These are phyloP conservation scores for Nakazawaea ambrosiae DNA, from an alignment of 805 yeast genomes.

Conservation along the genomic window DNA sequence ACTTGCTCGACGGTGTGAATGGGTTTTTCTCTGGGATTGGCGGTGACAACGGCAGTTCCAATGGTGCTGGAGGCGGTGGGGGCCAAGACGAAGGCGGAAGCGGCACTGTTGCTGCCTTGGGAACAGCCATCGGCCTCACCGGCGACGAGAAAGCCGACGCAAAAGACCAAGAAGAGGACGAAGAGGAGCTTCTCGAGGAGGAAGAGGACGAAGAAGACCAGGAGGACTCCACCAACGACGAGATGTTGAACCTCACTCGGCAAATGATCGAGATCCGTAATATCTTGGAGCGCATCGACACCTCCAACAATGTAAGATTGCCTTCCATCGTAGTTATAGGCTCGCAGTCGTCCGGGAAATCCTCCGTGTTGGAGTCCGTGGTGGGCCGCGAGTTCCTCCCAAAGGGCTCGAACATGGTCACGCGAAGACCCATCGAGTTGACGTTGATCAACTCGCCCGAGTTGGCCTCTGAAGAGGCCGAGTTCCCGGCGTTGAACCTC, in stretches of 20 bases:
- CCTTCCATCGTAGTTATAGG: conserved; percentile 97
- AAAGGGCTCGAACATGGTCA: conserved; percentile 97
- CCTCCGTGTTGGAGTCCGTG: conserved; percentile 90
- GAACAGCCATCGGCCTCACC: conserved; percentile 32
- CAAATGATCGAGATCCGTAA: conserved; percentile 96
- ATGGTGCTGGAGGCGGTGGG: conserved; percentile 26
- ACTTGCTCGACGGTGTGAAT: conserved; percentile 39
- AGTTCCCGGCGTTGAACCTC: conserved; percentile 84
- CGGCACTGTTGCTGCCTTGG: conserved; percentile 52
- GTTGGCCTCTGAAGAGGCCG: conserved; percentile 76
- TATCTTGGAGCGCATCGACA: conserved; percentile 66
- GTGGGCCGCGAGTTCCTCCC: conserved; percentile 98
- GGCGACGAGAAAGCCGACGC: conserved; percentile 37
- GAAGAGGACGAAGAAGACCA: conserved; percentile 38
- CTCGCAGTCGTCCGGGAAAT: conserved; percentile 95
- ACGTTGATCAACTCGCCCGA: conserved; percentile 86
- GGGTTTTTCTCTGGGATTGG: conserved; percentile 32
- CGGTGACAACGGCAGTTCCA: conserved; percentile 10
- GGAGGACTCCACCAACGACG: conserved; percentile 58
- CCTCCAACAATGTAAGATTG: conserved; percentile 65
- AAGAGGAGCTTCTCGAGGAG: conserved; percentile 33
- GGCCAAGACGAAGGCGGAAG: conserved; percentile 22
- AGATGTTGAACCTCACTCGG: conserved; percentile 82
- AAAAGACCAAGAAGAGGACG: conserved; percentile 47
- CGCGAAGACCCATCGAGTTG: conserved; percentile 93